Evolutionary conservation across 2,329 filamentous ascomycete genomes (phyloP).

Genomic region (Pseudogymnoascus sp.): DNA sequence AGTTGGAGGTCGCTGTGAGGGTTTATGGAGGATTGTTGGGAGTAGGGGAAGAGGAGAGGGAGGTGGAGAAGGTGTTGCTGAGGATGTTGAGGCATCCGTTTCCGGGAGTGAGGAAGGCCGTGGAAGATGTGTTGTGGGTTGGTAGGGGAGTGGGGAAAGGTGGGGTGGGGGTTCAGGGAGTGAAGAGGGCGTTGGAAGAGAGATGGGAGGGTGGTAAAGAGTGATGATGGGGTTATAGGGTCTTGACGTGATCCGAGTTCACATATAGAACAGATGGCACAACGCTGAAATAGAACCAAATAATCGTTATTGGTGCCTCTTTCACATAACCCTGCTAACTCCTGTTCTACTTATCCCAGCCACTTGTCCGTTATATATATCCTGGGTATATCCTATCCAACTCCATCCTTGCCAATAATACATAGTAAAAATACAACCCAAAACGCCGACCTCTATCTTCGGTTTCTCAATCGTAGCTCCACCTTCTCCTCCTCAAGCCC

Average conservation of each 20-base stretch:
- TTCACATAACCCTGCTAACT: background rate
- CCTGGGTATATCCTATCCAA: slow-evolving; percentile 5
- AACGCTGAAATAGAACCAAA: background rate
- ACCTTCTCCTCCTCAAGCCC: background rate
- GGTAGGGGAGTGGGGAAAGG: slow-evolving; percentile 40
- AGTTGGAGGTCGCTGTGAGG: slow-evolving; percentile 71
- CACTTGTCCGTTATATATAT: background rate
- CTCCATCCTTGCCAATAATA: background rate
- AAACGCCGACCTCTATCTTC: background rate
- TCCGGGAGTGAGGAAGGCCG: slow-evolving; percentile 58
- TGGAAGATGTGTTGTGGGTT: slow-evolving; percentile 50
- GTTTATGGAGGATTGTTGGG: slow-evolving; percentile 65
- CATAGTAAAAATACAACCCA: background rate
- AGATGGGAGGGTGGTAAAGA: background rate
- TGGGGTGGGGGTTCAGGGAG: slow-evolving; percentile 51
- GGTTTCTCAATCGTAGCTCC: background rate
- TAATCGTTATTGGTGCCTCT: background rate
- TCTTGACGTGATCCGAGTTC: background rate
- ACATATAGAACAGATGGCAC: background rate
- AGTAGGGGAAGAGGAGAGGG: slow-evolving; percentile 20
- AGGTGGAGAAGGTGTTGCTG: slow-evolving; percentile 59
- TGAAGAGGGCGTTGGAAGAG: slow-evolving; percentile 29
- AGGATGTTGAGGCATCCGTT: slow-evolving; percentile 75
- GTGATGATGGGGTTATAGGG: background rate
- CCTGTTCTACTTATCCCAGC: background rate